Evolutionary conservation across 768 basidiomycete genomes (phyloP), one percentile per base, ranked within the genome.

Genomic region (Chiua virens): DNA sequence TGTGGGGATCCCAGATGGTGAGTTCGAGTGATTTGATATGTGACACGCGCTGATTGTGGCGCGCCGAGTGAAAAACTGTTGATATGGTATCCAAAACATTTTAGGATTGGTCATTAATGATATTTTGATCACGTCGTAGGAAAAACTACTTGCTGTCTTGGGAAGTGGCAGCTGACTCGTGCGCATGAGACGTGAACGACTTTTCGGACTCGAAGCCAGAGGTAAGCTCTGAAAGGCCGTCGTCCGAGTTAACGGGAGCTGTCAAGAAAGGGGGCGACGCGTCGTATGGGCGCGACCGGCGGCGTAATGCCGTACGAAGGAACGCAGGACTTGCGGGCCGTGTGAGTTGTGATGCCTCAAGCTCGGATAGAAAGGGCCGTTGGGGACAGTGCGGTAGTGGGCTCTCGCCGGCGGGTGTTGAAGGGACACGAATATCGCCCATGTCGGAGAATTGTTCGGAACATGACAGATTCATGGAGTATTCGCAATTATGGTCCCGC

Each of bases 1-100:
- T 82, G 20, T 77, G 62, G 2, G 89, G 77, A 57, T 89, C 84
- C 52, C 88, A 74, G 56, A 39, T 32, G 15, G 82, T 79, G 13
- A 81, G 63, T 17, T 37, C 37, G 9, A 49, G n/a, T 8, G 25
- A 25, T 15, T 35, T 40, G 28, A 28, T n/a, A 30, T 53, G 14
- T 28, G 45, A 27, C 43, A 18, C 23, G 9, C 8, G 23, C 21
- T 36, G 32, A 45, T 36, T 11, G 25, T 40, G 27, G n/a, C 4
- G 21, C 14, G 38, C 28, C 3, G 20, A 21, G 25, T 36, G 37
- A 39, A 39, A 48, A 30, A 40, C 32, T 30, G 45, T 79, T 81
- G 54, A 14, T 25, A 48, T 11, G 28, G 28, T 10, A 44, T 15
- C 5, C 10, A 6, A 47, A 11, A 36, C 45, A 22, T n/a, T 54